Base-by-base conservation (phyloP, 2,329 filamentous ascomycete species). In the Trichoderma semiorbis region DNA sequence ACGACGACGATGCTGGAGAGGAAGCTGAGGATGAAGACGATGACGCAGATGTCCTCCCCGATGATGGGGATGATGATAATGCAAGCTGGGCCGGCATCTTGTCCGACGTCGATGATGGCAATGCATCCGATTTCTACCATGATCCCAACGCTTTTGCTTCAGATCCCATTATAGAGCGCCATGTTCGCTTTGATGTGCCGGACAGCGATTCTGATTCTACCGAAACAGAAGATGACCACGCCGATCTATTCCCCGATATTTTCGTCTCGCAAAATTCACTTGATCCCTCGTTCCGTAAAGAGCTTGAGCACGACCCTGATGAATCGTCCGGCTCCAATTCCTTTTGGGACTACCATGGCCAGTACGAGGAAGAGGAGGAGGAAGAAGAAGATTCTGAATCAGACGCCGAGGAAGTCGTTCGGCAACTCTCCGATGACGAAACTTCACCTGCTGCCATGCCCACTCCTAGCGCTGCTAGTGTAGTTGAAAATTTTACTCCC, bases 201-300 rank as follows among this genome's bases (percentile, higher is more conserved):
- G 86, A 87, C 72, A 91, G 91, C 71, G 91, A 93, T 75, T 92
- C 88, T 69, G 88, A 90, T 72, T 88, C 87, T 3, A 90, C 89
- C 68, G 90, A 90, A 65, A 88, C 85, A 5, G 88, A 91, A 50
- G 87, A 90, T 72, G 87, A 90, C 74, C 82, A 86, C 60, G 87
- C 88, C 72, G 88, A 89, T 74, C 88, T 94, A 74, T 93, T 93
- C 73, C 91, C 92, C 1, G 90, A 94, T 78, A 90, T 95, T 72
- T 95, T 95, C 79, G 85, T 95, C 71, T 89, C 92, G 64, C 92
- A 94, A 80, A 91, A 89, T 77, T 86, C 88, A 18, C 85, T 95
- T 6, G 92, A 94, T 76, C 91, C 92, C 7, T 86, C 87, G 66
- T 90, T 95, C 77, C 91, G 92, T 74, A 88, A 89, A 55, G 90